Percentiles rank a stretch among this genome's conserved stretches.
Conservation (phyloP, 2,329 filamentous ascomycete species). For the Colletotrichum australisinense region DNA sequence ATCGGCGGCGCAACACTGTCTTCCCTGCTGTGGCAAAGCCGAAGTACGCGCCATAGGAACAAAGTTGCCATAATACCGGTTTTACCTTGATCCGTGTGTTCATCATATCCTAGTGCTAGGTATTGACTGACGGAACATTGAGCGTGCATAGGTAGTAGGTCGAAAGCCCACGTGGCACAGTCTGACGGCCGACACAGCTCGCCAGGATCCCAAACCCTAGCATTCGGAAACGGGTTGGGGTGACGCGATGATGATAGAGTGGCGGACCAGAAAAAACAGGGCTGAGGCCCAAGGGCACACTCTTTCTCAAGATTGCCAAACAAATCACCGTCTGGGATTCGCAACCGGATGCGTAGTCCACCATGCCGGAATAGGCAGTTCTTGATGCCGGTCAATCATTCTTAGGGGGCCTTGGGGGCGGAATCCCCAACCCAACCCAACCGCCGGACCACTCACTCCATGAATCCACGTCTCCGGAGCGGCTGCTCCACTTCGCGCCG, state of each 20-base stretch:
- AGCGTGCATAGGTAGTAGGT: neutral
- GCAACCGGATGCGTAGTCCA: conserved; percentile 1
- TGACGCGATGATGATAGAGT: conserved; percentile 32
- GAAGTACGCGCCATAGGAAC: neutral
- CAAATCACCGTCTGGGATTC: neutral
- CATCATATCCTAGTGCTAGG: neutral
- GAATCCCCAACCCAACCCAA: too few species aligned
- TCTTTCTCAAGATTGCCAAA: neutral
- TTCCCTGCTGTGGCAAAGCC: neutral
- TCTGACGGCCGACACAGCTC: neutral
- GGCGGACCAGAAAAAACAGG: conserved; percentile 12
- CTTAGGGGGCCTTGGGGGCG: neutral
- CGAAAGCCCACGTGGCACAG: conserved; percentile 4
- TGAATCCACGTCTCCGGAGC: neutral
- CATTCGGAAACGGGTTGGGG: neutral
- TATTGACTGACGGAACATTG: neutral
- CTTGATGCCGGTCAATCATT: conserved; percentile 1
- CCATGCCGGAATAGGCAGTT: conserved; percentile 13
- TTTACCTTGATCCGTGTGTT: neutral
- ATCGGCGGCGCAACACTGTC: neutral
- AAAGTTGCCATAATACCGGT: neutral
- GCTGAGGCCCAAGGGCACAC: neutral
- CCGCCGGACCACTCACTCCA: conserved; percentile 13
- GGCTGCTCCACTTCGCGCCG: conserved; percentile 6
- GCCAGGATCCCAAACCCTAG: neutral